Conservation (phyloP, 768 basidiomycete species). For the Melanogaster broomeanus region DNA sequence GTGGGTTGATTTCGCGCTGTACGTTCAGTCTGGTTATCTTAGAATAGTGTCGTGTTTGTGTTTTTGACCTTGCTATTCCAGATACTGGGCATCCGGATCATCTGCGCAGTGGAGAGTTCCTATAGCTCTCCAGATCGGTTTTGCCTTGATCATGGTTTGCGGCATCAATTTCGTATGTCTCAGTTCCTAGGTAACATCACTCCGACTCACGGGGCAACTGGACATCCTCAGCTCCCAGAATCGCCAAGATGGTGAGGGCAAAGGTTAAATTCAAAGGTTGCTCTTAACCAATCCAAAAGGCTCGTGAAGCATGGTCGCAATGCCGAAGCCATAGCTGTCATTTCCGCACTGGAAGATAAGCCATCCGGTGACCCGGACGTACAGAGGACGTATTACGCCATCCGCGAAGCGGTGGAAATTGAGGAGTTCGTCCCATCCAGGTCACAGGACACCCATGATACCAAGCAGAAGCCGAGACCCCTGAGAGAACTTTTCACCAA, state of each 20-base stretch:
- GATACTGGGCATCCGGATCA: constrained; percentile 51
- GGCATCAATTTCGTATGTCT: constrained; percentile 46
- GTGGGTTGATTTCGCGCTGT: constrained; percentile 70
- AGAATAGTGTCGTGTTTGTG: too few species aligned
- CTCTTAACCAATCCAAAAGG: constrained; percentile 33
- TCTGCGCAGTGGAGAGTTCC: constrained; percentile 66
- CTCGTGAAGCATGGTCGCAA: constrained; percentile 55
- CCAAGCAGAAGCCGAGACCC: not conserved
- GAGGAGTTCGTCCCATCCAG: constrained; percentile 39
- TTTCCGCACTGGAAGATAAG: constrained; percentile 61
- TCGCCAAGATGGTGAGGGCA: constrained; percentile 54
- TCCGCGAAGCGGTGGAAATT: constrained; percentile 51
- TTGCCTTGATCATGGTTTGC: constrained; percentile 54
- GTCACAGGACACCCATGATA: not conserved
- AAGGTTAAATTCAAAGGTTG: not conserved
- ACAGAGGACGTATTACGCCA: constrained; percentile 53
- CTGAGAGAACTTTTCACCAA: constrained; percentile 56
- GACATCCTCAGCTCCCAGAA: constrained; percentile 48
- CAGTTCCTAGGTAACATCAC: too few species aligned
- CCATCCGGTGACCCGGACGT: constrained; percentile 47
- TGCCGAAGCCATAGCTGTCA: constrained; percentile 59
- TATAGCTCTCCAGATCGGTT: constrained; percentile 57
- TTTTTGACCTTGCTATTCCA: constrained; percentile 15
- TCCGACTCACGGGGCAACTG: constrained; percentile 1
- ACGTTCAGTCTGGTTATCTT: constrained; percentile 13